These are phyloP conservation scores for Hymenoscyphus albidus DNA, from an alignment of 2,329 filamentous ascomycete genomes.

Conservation along the genomic window DNA sequence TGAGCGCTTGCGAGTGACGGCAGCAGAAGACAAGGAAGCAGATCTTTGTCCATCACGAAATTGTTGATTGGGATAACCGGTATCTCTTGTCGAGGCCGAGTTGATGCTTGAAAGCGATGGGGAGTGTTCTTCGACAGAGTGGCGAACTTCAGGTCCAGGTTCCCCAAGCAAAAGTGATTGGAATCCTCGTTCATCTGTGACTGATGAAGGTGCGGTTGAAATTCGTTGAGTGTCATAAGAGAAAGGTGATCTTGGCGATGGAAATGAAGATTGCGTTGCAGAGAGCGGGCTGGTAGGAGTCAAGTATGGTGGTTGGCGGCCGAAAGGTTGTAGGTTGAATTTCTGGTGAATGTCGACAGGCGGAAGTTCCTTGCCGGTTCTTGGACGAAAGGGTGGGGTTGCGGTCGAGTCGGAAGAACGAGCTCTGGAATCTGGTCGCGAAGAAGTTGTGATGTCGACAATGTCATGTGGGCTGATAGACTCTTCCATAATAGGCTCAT, in stretches of 20 bases:
- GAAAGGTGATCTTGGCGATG: slow-evolving; percentile 66
- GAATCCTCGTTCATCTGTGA: slow-evolving; percentile 67
- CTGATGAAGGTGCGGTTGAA: slow-evolving; percentile 71
- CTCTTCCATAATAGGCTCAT: slow-evolving; percentile 50
- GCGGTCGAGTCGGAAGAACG: slow-evolving; percentile 35
- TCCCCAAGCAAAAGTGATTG: slow-evolving; percentile 70
- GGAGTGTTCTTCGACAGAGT: slow-evolving; percentile 65
- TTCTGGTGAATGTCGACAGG: slow-evolving; percentile 48
- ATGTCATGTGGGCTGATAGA: slow-evolving; percentile 38
- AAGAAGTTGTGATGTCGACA: slow-evolving; percentile 38
- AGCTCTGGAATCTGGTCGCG: slow-evolving; percentile 33
- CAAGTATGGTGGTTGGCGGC: slow-evolving; percentile 18
- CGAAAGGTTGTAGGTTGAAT: slow-evolving; percentile 41
- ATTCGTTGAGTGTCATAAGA: slow-evolving; percentile 69
- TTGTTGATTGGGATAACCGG: slow-evolving; percentile 45
- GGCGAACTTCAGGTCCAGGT: slow-evolving; percentile 65
- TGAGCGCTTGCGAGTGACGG: slow-evolving; percentile 66
- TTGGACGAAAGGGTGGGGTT: slow-evolving; percentile 32
- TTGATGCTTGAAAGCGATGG: slow-evolving; percentile 73
- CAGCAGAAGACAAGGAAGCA: slow-evolving; percentile 57
- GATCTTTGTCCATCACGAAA: slow-evolving; percentile 56
- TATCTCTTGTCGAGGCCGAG: slow-evolving; percentile 71
- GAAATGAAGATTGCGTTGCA: slow-evolving; percentile 50
- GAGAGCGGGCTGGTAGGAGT: slow-evolving; percentile 62
- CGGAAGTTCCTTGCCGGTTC: slow-evolving; percentile 41